Evolutionary conservation across 192 early-diverging fungal species (phyloP).

Genomic region (Entomortierella lignicola): DNA sequence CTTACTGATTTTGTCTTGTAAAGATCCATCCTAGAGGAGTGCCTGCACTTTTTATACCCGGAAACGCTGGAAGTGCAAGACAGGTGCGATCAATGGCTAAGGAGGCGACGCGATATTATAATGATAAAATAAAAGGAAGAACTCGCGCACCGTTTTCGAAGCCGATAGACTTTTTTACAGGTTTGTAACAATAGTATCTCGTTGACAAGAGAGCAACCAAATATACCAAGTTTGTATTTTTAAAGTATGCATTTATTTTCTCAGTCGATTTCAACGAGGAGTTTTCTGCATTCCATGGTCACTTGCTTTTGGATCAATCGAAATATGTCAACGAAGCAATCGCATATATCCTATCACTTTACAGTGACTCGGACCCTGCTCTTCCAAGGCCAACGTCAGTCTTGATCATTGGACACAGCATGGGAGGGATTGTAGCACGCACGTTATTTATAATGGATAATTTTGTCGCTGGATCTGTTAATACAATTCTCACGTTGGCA

Average conservation of each 20-base stretch:
- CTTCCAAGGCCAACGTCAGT: constrained; percentile 74
- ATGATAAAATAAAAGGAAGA: constrained; percentile 43
- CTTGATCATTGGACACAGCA: constrained; percentile 91
- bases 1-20: not conserved
- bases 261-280: constrained; percentile 88
- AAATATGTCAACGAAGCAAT: constrained; percentile 85
- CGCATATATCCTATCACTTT: constrained; percentile 78
- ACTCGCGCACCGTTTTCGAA: constrained; percentile 39
- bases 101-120: constrained; percentile 71
- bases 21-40: constrained; percentile 69
- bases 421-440: constrained; percentile 97
- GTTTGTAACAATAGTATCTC: no score
- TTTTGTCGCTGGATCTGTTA: constrained; percentile 75
- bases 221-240: no score
- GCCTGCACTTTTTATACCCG: constrained; percentile 94
- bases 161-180: constrained; percentile 68
- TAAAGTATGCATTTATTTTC: not conserved
- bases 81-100: constrained; percentile 89
- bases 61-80: constrained; percentile 93
- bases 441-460: constrained; percentile 77
- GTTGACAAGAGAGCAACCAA: no score
- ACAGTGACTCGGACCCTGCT: constrained; percentile 58
- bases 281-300: constrained; percentile 89
- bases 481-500: constrained; percentile 88
- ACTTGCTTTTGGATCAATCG: constrained; percentile 88